Evolutionary conservation across 192 early-diverging fungal species (phyloP).

Genomic region (Haplosporangium gracile): DNA sequence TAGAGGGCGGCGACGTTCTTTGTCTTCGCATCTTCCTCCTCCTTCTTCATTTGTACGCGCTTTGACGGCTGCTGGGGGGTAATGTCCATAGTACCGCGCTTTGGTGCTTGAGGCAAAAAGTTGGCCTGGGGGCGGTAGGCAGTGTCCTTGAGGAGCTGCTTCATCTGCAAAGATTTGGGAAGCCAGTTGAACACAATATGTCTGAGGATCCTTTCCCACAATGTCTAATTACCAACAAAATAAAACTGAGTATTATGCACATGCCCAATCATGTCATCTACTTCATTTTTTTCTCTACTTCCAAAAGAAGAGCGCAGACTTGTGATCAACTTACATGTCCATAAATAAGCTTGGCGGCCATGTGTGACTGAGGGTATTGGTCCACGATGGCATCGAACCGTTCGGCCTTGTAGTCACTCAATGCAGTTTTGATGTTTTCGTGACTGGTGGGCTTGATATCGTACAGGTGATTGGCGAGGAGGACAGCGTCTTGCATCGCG

Average conservation of each 20-base stretch:
- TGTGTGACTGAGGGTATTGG: too few species aligned
- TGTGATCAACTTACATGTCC: too few species aligned
- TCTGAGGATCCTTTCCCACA: too few species aligned
- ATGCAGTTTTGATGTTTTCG: neutral
- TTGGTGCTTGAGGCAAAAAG: neutral
- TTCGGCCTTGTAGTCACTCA: neutral
- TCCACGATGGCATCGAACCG: neutral
- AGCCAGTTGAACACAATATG: too few species aligned
- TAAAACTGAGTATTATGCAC: too few species aligned
- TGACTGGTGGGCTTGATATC: neutral
- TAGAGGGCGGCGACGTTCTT: neutral
- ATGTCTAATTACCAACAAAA: too few species aligned
- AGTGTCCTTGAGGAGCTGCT: neutral
- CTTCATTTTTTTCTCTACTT: too few species aligned
- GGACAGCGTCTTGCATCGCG: constrained; percentile 16
- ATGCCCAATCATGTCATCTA: too few species aligned
- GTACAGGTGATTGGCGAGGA: constrained; percentile 8
- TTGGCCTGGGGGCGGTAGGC: neutral
- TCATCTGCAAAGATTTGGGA: neutral
- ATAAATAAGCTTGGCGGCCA: too few species aligned
- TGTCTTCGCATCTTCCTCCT: neutral
- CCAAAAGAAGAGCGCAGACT: neutral
- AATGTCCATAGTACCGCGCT: neutral
- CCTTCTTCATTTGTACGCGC: neutral
- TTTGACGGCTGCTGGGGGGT: neutral